Evolutionary conservation across 2,329 filamentous ascomycete genomes (phyloP).

Genomic region (Penicillium digitatum): DNA sequence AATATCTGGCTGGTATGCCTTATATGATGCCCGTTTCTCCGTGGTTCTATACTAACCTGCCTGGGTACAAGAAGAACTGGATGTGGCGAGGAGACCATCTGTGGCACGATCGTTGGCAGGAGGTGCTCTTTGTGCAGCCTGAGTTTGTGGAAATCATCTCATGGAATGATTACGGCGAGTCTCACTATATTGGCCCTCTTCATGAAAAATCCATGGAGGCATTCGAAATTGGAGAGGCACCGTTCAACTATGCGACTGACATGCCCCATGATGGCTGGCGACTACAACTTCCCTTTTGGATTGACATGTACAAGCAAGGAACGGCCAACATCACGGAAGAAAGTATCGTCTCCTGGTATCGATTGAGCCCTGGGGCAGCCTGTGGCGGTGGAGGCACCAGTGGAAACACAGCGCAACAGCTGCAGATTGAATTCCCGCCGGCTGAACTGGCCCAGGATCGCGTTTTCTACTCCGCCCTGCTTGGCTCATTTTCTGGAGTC

Average conservation of each 20-base stretch:
- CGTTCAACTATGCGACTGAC: not conserved
- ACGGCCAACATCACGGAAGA: too few relatives aligned
- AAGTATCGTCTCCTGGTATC: too few relatives aligned
- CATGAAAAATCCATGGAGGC: not conserved
- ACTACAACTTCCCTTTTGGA: too few relatives aligned
- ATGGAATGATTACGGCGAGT: constrained; percentile 53
- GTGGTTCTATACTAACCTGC: constrained; percentile 56
- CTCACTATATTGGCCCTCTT: constrained; percentile 17
- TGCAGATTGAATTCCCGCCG: too few relatives aligned
- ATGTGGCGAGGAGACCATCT: constrained; percentile 57
- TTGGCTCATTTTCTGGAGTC: too few relatives aligned
- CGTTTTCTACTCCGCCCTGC: too few relatives aligned
- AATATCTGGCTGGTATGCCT: not conserved
- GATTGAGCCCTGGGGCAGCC: too few relatives aligned
- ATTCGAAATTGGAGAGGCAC: not conserved
- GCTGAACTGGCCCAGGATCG: too few relatives aligned
- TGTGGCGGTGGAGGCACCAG: too few relatives aligned
- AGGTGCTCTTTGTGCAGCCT: not conserved
- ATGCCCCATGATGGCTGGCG: not conserved
- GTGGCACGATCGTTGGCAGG: constrained; percentile 57
- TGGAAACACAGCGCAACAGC: too few relatives aligned
- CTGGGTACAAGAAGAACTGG: constrained; percentile 58
- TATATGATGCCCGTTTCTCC: constrained; percentile 56
- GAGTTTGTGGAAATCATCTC: constrained; percentile 2
- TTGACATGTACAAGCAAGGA: too few relatives aligned